Evolutionary conservation across 78 protist genomes (phyloP).

Genomic region (Bigelowiella natans): DNA sequence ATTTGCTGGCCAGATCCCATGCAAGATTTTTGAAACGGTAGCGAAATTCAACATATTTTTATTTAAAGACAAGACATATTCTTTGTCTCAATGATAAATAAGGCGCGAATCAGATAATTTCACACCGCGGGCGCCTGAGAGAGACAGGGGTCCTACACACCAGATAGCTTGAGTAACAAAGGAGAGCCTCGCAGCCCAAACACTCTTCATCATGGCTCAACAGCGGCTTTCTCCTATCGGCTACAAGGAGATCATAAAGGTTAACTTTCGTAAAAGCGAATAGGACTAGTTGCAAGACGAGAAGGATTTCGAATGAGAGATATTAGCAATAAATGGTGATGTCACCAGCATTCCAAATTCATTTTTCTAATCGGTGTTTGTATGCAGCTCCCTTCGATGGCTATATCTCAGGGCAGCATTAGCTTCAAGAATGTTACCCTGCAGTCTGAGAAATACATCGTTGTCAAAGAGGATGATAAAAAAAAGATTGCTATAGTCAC

Average conservation of each 20-base stretch:
- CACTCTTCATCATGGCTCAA: background rate
- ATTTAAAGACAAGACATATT: too few relatives aligned
- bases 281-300: too few relatives aligned
- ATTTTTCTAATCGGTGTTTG: background rate
- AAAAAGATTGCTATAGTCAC: constrained; percentile 62
- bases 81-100: too few relatives aligned
- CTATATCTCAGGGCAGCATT: constrained; percentile 14
- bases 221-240: background rate
- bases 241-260: background rate
- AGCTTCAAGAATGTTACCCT: constrained; percentile 75
- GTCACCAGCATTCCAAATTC: background rate
- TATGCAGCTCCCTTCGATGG: background rate
- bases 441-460: constrained; percentile 84
- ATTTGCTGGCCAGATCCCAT: too few relatives aligned
- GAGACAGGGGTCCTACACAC: background rate
- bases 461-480: constrained; percentile 75
- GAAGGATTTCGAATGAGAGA: too few relatives aligned
- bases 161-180: background rate
- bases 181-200: background rate
- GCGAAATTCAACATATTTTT: too few relatives aligned
- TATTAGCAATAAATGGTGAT: background rate
- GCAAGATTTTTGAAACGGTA: too few relatives aligned
- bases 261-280: too few relatives aligned
- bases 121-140: too few relatives aligned
- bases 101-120: too few relatives aligned